Evolutionary conservation across 225 moss, liverwort and hornwort genomes (phyloP).

Genomic region (Polytrichum commune): DNA sequence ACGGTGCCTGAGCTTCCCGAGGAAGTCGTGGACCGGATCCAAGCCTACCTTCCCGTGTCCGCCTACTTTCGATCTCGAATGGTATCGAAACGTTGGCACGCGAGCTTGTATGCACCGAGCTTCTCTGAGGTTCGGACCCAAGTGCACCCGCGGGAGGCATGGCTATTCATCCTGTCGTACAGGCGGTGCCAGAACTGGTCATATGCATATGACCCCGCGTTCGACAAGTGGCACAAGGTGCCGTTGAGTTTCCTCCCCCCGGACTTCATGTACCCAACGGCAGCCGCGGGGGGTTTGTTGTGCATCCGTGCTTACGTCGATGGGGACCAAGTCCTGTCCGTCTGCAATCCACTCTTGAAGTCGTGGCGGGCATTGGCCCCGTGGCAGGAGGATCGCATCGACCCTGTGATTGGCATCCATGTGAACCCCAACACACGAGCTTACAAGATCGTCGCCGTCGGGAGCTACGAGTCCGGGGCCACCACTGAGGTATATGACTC

Average conservation of each 20-base stretch:
- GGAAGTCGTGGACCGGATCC: slow-evolving; percentile 54
- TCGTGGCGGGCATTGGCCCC: slow-evolving; percentile 52
- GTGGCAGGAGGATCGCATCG: slow-evolving; percentile 62
- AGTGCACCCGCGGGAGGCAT: slow-evolving; percentile 51
- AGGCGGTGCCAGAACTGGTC: slow-evolving; percentile 60
- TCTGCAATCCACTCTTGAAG: slow-evolving; percentile 56
- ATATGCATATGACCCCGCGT: slow-evolving; percentile 49
- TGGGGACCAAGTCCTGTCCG: slow-evolving; percentile 57
- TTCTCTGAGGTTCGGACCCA: slow-evolving; percentile 56
- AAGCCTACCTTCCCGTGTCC: slow-evolving; percentile 53
- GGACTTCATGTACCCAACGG: slow-evolving; percentile 63
- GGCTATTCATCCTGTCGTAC: slow-evolving; percentile 61
- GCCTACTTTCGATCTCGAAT: slow-evolving; percentile 53
- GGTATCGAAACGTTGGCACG: slow-evolving; percentile 59
- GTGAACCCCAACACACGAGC: slow-evolving; percentile 32
- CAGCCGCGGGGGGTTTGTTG: slow-evolving; percentile 45
- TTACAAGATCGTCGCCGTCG: slow-evolving; percentile 54
- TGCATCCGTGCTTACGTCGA: slow-evolving; percentile 61
- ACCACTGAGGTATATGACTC: slow-evolving; percentile 53
- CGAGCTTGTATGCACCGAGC: slow-evolving; percentile 39
- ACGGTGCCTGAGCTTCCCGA: slow-evolving; percentile 51
- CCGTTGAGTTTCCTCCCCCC: slow-evolving; percentile 48
- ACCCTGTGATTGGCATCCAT: slow-evolving; percentile 54
- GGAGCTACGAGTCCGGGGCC: slow-evolving; percentile 66
- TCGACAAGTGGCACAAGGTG: slow-evolving; percentile 58